Percentiles rank a stretch among this genome's conserved stretches.
Evolutionary conservation across 192 early-diverging fungal genomes (phyloP).

Genomic region (Linnemannia schmuckeri): DNA sequence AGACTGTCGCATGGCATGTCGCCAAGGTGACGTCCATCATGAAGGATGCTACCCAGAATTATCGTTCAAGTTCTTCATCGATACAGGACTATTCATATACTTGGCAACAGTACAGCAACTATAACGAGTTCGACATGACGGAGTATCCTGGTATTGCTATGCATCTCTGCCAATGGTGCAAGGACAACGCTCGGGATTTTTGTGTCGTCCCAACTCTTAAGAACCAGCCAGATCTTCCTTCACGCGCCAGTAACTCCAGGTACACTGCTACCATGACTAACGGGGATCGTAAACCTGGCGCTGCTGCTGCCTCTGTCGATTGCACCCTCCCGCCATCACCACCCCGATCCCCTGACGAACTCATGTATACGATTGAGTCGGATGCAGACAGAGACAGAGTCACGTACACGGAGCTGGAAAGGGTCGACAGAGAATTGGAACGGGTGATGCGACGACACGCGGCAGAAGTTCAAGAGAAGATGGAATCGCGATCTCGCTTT

Average conservation of each 20-base stretch:
- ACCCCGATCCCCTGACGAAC: not conserved
- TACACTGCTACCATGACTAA: not conserved
- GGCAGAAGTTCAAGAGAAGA: not conserved
- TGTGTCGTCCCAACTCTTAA: not conserved
- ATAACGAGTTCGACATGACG: not conserved
- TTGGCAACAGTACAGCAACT: not conserved
- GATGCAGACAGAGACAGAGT: not conserved
- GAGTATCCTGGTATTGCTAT: not conserved
- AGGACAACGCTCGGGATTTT: not conserved
- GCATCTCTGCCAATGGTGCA: not conserved
- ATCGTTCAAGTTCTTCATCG: not conserved
- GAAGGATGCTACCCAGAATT: not conserved
- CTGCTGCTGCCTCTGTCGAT: not conserved
- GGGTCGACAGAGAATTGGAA: not conserved
- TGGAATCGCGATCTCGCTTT: not conserved
- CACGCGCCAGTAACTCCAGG: not conserved
- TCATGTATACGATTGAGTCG: not conserved
- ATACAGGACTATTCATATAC: not conserved
- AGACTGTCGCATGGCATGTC: not conserved
- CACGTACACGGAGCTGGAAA: not conserved
- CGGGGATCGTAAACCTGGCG: not conserved
- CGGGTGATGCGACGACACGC: not conserved
- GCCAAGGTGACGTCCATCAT: not conserved
- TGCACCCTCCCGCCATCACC: not conserved
- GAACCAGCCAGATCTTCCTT: not conserved